A percentile compares a stretch with the other conserved stretches of the same genome.
Conservation (phyloP, 1,139 yeast species). For the Blastobotrys persicus region DNA sequence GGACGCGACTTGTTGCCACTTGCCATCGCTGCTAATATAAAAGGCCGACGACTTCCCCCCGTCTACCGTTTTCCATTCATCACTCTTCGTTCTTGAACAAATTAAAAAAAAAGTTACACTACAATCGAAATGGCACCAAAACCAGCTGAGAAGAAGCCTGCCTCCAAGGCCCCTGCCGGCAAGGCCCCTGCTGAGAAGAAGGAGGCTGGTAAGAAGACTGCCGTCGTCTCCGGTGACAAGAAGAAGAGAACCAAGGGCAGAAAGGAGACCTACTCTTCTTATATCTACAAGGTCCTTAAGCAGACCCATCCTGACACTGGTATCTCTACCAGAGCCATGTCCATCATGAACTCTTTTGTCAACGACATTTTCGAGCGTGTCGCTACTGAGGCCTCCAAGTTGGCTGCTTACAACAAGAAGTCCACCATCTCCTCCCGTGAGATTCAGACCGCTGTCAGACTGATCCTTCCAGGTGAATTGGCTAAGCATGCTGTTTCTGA, state of each 20-base stretch:
- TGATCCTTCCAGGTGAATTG: constrained; percentile 98
- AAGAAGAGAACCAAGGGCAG: constrained; percentile 97
- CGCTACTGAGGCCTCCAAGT: constrained; percentile 98
- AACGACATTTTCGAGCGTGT: constrained; percentile 60
- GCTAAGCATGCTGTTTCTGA: constrained; percentile 99
- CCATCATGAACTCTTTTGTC: constrained; percentile 98
- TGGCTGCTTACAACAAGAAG: constrained; percentile 99
- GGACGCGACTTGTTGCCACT: background rate
- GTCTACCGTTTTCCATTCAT: constrained; percentile 9
- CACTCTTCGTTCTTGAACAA: constrained; percentile 20
- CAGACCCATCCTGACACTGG: constrained; percentile 99
- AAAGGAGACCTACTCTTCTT: constrained; percentile 98
- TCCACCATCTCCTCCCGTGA: constrained; percentile 99
- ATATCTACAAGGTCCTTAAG: constrained; percentile 97
- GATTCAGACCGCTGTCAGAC: constrained; percentile 98
- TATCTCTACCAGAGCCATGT: constrained; percentile 99
- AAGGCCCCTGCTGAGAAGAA: constrained; percentile 94
- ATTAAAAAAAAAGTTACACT: constrained; percentile 34
- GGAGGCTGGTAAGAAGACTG: constrained; percentile 92
- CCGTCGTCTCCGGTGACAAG: constrained; percentile 69
- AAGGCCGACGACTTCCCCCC: background rate
- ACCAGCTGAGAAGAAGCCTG: constrained; percentile 76
- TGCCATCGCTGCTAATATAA: background rate
- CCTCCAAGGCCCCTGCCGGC: constrained; percentile 74
- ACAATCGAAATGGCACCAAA: constrained; percentile 80